phyloP scores from a whole-genome alignment of 805 yeast genomes.

The Zygotorulaspora chibaensis region DNA sequence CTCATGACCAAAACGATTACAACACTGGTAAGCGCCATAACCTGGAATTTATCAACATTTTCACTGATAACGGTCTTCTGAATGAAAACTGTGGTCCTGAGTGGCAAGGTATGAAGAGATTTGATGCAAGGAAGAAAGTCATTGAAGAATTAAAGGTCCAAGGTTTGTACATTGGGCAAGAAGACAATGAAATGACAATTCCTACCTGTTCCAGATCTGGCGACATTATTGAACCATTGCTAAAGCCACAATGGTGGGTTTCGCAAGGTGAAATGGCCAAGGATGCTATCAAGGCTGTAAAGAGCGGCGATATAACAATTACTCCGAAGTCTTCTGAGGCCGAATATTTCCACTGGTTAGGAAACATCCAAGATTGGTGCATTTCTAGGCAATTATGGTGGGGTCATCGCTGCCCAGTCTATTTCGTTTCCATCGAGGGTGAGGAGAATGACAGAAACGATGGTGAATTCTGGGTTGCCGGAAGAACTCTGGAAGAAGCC shows the following conservation, averaged over 20 bases:
- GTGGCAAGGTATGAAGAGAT: slow-evolving; percentile 87
- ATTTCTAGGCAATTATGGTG: slow-evolving; percentile 91
- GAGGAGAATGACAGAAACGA: slow-evolving; percentile 54
- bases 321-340: slow-evolving; percentile 86
- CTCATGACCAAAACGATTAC: slow-evolving; percentile 97
- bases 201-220: slow-evolving; percentile 96
- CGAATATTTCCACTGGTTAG: slow-evolving; percentile 94
- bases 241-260: slow-evolving; percentile 99
- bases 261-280: slow-evolving; percentile 83
- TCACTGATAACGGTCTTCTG: slow-evolving; percentile 87
- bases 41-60: slow-evolving; percentile 81
- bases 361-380: slow-evolving; percentile 98
- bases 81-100: slow-evolving; percentile 87
- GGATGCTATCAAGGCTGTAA: slow-evolving; percentile 81
- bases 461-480: slow-evolving; percentile 86
- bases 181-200: slow-evolving; percentile 92
- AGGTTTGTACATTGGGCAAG: slow-evolving; percentile 76
- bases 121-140: slow-evolving; percentile 85
- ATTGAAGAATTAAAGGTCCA: slow-evolving; percentile 71
- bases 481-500: slow-evolving; percentile 80
- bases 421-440: slow-evolving; percentile 79
- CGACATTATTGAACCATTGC: slow-evolving; percentile 90
- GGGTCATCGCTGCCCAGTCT: slow-evolving; percentile 98
- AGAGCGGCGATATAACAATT: slow-evolving; percentile 73
- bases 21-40: slow-evolving; percentile 90